Evolutionary conservation across 495 filamentous ascomycete genomes (phyloP), one percentile per base, ranked within the genome.

Genomic region (Sporormia fimetaria): DNA sequence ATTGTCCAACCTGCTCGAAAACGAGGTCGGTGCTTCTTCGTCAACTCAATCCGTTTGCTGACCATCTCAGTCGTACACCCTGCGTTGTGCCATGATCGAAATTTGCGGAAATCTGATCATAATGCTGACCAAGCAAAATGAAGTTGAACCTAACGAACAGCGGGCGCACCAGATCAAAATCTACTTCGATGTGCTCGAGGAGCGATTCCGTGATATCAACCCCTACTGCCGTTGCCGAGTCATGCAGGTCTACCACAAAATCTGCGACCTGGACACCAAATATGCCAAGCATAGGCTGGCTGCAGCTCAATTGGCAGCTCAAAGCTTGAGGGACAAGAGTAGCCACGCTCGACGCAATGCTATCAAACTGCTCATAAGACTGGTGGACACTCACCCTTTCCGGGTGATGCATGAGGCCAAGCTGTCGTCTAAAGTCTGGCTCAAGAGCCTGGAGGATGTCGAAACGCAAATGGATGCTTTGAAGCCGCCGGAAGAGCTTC

Each of bases 71-170:
- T 92, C 92, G 15, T 93, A 96, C 59, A 87, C 86, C 11, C 74
- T 99, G 14, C 78, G 90, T 18, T 94, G 82, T 54, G 83, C 90
- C 17, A 71, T 99, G 21, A 87, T 99, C 40, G 90, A 99, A 57
- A 85, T 96, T n/a, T 94, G 85, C 59, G 92, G 90, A n/a, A 96
- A 96, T 63, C 73, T 99, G 51, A 81, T 96, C 38, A 71, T 77
- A 10, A 80, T 95, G 57, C 73, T 99, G 9, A 93, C 78, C 60
- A 88, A 83, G 56, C 80, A 88, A 46, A 84, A 87, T 63, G 59
- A 44, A 11, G 54, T 52, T 7, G 88, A 96, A 56, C 70, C 80
- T 26, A 80, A 77, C 49, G 88, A 94, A 46, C 86, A 87, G 55
- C 80, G 84, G 65, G 92, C 95, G 60, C 80, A 75, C 0, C 90